Evolutionary conservation across 305 asterid genomes (phyloP), one percentile per base, ranked within the genome.

Genomic region (Solanum hybrid): DNA sequence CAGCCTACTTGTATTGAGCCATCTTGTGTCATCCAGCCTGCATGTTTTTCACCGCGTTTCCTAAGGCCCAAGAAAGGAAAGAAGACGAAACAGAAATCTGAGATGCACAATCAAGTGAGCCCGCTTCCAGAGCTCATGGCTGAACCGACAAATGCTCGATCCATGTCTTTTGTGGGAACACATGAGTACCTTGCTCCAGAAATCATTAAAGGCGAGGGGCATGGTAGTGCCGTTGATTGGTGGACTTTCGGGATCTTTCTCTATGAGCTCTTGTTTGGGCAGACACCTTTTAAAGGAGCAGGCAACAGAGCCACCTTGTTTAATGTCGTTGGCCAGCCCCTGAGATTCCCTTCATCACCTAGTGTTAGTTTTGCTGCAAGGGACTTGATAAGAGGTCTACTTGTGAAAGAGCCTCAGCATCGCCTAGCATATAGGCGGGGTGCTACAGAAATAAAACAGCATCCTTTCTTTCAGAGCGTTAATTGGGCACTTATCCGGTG

Each of bases 211-310:
- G 95, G 95, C 0, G 95, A 93, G 91, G 95, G 95, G 76, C 95
- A 93, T 51, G 95, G 95, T 27, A 93, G 95, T 82, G 95, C 95
- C 26, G 95, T 93, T 38, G 95, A 93, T 88, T 93, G 95, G 95
- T 93, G 95, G 95, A 93, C 95, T 10, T 92, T 93, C 12, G 95
- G 95, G 75, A 90, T 93, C 45, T 93, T 93, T 88, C 92, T 93
- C 26, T 93, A 92, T 4, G 95, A 93, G 91, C 95, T 93, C n/a
- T 89, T 93, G 91, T 93, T 92, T 29, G 95, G 95, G 82, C 92
- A 88, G 75, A 93, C 95, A 35, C 95, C 95, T 34, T 93, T 93
- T 88, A 93, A 93, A 91, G 95, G 95, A 75, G 87, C 90, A 24
- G 94, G 94, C 77, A 93, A 93, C 89, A 87, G 94, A 84, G 95